These are phyloP conservation scores for Penicillium canescens DNA, from an alignment of 495 filamentous ascomycete genomes.

Conservation along the genomic window DNA sequence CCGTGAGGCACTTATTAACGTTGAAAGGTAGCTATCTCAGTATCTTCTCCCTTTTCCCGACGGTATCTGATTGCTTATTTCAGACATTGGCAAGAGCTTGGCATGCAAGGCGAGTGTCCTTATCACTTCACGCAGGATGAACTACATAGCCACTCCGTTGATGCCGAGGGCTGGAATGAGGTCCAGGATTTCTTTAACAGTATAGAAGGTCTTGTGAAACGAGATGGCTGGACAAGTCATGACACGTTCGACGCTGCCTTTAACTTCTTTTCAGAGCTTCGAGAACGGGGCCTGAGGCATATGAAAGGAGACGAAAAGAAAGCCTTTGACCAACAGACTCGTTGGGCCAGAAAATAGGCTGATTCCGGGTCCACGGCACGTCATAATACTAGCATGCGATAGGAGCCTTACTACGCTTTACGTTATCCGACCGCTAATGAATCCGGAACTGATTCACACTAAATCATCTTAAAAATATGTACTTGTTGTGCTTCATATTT, in stretches of 20 bases:
- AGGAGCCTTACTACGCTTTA: too few relatives aligned
- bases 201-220: slow-evolving; percentile 30
- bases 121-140: slow-evolving; percentile 33
- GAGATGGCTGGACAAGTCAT: slow-evolving; percentile 38
- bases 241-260: slow-evolving; percentile 29
- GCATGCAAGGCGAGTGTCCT: slow-evolving; percentile 26
- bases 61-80: slow-evolving; percentile 6
- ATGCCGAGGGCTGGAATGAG: slow-evolving; percentile 39
- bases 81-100: slow-evolving; percentile 30
- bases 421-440: too few relatives aligned
- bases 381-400: too few relatives aligned
- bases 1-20: slow-evolving; percentile 29
- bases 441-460: too few relatives aligned
- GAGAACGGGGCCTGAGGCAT: slow-evolving; percentile 14
- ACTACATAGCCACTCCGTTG: slow-evolving; percentile 21
- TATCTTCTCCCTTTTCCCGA: not conserved
- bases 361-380: too few relatives aligned
- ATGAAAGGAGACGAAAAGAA: slow-evolving; percentile 21
- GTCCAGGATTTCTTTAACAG: slow-evolving; percentile 36
- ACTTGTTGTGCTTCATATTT: too few relatives aligned
- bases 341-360: slow-evolving; percentile 15
- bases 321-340: slow-evolving; percentile 21
- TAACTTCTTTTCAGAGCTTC: slow-evolving; percentile 24
- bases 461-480: too few relatives aligned
- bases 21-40: slow-evolving; percentile 21